These are phyloP conservation scores for Quercus bicolor DNA, from an alignment of 306 rosid species.

Conservation along the genomic window DNA sequence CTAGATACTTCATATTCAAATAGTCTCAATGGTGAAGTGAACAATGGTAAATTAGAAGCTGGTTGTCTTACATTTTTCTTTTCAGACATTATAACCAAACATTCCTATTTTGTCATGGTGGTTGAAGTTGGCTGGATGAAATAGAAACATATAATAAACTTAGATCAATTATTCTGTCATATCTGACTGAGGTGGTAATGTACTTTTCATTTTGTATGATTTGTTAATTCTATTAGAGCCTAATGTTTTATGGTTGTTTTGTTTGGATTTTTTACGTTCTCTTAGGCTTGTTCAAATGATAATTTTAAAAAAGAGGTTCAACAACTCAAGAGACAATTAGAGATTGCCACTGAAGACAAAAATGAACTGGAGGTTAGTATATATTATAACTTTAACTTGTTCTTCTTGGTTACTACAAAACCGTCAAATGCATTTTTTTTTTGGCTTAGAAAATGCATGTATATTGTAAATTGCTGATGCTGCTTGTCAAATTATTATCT, in stretches of 20 bases:
- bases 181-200: neutral
- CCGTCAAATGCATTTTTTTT: constrained; percentile 1
- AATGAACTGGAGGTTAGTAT: constrained; percentile 70
- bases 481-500: constrained; percentile 2
- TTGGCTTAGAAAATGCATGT: neutral
- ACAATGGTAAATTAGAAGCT: neutral
- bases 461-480: neutral
- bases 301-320: constrained; percentile 47
- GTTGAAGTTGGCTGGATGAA: neutral
- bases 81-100: neutral
- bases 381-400: neutral
- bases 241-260: constrained; percentile 20
- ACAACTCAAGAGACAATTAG: constrained; percentile 57
- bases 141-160: neutral
- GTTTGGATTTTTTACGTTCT: constrained; percentile 14
- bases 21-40: neutral
- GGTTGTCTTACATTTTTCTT: neutral
- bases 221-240: neutral
- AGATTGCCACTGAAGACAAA: constrained; percentile 59
- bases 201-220: neutral
- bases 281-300: constrained; percentile 45
- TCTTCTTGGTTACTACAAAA: constrained; percentile 9
- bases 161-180: neutral
- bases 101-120: neutral
- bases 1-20: neutral